Percentiles rank a stretch among this genome's conserved stretches.
Evolutionary conservation across 2,329 filamentous ascomycete species (phyloP).

Genomic region (Alternaria atra): DNA sequence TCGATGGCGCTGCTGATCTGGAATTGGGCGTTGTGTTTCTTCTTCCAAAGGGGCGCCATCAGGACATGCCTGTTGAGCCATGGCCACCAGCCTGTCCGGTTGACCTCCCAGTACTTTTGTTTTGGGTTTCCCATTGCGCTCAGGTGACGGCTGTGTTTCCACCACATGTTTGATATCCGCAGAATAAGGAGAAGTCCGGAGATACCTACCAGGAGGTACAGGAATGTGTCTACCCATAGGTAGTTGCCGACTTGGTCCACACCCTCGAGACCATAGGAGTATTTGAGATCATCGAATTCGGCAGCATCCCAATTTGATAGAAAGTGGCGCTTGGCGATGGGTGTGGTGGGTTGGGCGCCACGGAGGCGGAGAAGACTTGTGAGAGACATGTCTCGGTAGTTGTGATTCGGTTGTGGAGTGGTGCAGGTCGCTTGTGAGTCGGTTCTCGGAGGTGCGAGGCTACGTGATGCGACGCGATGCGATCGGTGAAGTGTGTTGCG

Average conservation of each 20-base stretch:
- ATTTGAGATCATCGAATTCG: conserved; percentile 45
- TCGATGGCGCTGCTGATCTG: conserved; percentile 73
- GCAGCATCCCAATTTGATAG: conserved; percentile 43
- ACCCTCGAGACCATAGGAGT: conserved; percentile 56
- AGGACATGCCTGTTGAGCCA: conserved; percentile 71
- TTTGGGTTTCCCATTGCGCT: conserved; percentile 54
- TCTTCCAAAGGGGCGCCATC: conserved; percentile 75
- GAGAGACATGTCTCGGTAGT: conserved; percentile 33
- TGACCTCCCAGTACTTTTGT: conserved; percentile 58
- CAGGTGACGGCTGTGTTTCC: conserved; percentile 57
- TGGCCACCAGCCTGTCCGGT: conserved; percentile 60
- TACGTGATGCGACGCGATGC: conserved; percentile 3
- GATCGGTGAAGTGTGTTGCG: conserved; percentile 15
- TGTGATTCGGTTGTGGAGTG: conserved; percentile 12
- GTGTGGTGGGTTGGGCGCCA: conserved; percentile 23
- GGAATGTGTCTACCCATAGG: conserved; percentile 56
- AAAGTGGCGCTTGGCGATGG: conserved; percentile 34
- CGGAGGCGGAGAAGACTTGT: conserved; percentile 35
- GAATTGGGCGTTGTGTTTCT: conserved; percentile 79
- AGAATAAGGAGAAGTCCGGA: conserved; percentile 52
- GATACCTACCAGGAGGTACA: conserved; percentile 49
- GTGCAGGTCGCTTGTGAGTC: conserved; percentile 15
- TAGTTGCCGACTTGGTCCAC: conserved; percentile 60
- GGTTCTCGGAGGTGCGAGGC: conserved; percentile 7
- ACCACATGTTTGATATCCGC: conserved; percentile 54